Evolutionary conservation across 805 yeast genomes (phyloP), one percentile per base, ranked within the genome.

Genomic region (Candida golubevii): DNA sequence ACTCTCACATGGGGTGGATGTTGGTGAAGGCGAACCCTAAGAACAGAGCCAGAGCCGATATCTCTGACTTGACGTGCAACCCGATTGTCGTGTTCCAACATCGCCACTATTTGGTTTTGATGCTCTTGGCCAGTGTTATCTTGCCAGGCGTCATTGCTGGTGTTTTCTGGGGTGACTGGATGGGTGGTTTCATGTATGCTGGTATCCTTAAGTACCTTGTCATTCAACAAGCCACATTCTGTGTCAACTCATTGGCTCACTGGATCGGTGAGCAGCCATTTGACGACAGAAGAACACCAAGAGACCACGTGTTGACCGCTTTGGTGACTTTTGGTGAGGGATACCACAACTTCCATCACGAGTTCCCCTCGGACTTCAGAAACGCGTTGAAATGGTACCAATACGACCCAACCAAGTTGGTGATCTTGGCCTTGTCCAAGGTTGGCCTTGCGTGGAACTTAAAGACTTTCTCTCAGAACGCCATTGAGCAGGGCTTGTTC

Each of bases 281-380:
- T 53, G 95, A 85, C 63, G 91, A 86, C 63, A 79, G 85, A 69
- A 81, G 90, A 77, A 84, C 91, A 30, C 93, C 93, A 55, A 77
- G 93, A 68, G 91, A 86, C 66, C 89, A 85, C 65, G 78, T 80
- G 61, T 58, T 86, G 50, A 85, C 93, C 40, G 93, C 93, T 5
- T 69, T 85, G 47, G 88, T 85, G 47, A 86, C 95, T 0, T 85
- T 85, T 59, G 95, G 95, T 66, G 95, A 86, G 69, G 95, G 95
- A 51, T 85, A 85, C 74, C 93, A 86, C 61, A 86, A 86, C 69
- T 86, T 85, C 80, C 95, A 86, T 66, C 95, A 86, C 64, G 95
- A 85, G 72, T 86, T 85, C 77, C 93, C 95, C 57, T 78, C 87
- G 14, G 95, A 86, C 69, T 86, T 85, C 77, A 80, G 95, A 77